Percentiles rank a stretch among this genome's conserved stretches.
Conservation (phyloP, 1,284 basidiomycete species). For the Neonothopanus nambi region DNA sequence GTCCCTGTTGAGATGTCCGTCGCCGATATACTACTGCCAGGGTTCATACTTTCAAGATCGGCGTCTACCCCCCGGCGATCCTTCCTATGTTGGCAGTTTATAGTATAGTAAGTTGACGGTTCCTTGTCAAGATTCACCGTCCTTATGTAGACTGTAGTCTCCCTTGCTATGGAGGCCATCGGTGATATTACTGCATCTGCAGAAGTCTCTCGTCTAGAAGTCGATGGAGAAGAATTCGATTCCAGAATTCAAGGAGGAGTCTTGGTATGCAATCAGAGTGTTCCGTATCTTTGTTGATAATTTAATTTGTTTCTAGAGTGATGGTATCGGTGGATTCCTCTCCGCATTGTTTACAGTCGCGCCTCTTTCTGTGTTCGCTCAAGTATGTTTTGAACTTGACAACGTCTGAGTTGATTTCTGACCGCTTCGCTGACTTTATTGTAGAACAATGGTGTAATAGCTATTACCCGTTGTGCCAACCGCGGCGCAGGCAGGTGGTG, state of each 20-base stretch:
- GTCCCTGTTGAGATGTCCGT: background rate
- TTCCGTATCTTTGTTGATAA: background rate
- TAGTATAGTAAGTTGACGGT: slow-evolving; percentile 40
- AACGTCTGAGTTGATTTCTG: background rate
- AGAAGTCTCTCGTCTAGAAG: slow-evolving; percentile 73
- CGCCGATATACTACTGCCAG: slow-evolving; percentile 29
- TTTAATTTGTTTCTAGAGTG: slow-evolving; percentile 47
- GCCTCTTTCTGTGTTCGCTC: slow-evolving; percentile 80
- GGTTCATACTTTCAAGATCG: slow-evolving; percentile 79
- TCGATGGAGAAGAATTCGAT: slow-evolving; percentile 75
- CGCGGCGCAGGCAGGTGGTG: slow-evolving; percentile 72
- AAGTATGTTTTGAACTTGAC: slow-evolving; percentile 34
- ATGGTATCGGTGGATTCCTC: slow-evolving; percentile 73
- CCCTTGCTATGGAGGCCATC: slow-evolving; percentile 80
- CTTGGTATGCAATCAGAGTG: slow-evolving; percentile 45
- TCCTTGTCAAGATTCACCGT: background rate
- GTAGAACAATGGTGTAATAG: slow-evolving; percentile 80
- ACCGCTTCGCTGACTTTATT: background rate
- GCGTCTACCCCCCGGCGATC: slow-evolving; percentile 80
- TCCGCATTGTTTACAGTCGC: slow-evolving; percentile 81
- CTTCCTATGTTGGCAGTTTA: slow-evolving; percentile 84
- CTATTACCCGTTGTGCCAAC: slow-evolving; percentile 77
- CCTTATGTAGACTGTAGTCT: slow-evolving; percentile 41
- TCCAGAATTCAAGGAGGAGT: slow-evolving; percentile 84
- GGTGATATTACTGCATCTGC: slow-evolving; percentile 85